Conservation (phyloP, 345 rosid species). For the Lenwebbia sp. region DNA sequence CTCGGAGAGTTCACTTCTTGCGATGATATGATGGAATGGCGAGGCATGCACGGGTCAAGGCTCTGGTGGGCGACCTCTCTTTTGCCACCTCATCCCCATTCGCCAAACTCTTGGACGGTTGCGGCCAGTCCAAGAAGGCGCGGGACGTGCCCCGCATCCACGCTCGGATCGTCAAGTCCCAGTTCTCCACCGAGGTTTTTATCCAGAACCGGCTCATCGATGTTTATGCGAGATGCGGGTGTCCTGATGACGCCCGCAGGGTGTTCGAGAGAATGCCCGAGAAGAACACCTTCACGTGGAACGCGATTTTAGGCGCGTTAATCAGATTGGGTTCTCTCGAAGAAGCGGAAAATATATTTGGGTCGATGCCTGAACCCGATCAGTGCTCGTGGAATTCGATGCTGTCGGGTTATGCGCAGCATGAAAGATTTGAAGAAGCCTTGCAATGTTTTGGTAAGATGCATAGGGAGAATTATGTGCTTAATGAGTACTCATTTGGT, state of each 20-base stretch:
- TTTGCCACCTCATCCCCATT: conserved; percentile 42
- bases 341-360: conserved; percentile 40
- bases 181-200: conserved; percentile 33
- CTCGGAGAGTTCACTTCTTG: neutral
- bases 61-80: conserved; percentile 18
- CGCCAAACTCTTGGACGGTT: conserved; percentile 56
- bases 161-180: conserved; percentile 45
- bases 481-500: conserved; percentile 55
- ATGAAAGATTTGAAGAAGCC: conserved; percentile 50
- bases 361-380: conserved; percentile 47
- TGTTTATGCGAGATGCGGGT: conserved; percentile 50
- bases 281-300: conserved; percentile 63
- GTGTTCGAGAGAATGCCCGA: conserved; percentile 65
- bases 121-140: conserved; percentile 32
- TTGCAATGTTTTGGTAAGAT: conserved; percentile 39
- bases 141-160: conserved; percentile 34
- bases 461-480: conserved; percentile 40
- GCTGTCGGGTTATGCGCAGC: conserved; percentile 65
- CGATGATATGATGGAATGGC: conserved; percentile 43
- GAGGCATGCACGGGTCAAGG: conserved; percentile 30
- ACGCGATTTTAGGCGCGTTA: conserved; percentile 36
- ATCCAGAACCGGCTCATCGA: conserved; percentile 67
- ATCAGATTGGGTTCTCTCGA: conserved; percentile 41
- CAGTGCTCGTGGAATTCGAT: conserved; percentile 83
- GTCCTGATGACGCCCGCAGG: conserved; percentile 32